Evolutionary conservation across 495 filamentous ascomycete genomes (phyloP), one percentile per base, ranked within the genome.

Genomic region (Penicillium roqueforti): DNA sequence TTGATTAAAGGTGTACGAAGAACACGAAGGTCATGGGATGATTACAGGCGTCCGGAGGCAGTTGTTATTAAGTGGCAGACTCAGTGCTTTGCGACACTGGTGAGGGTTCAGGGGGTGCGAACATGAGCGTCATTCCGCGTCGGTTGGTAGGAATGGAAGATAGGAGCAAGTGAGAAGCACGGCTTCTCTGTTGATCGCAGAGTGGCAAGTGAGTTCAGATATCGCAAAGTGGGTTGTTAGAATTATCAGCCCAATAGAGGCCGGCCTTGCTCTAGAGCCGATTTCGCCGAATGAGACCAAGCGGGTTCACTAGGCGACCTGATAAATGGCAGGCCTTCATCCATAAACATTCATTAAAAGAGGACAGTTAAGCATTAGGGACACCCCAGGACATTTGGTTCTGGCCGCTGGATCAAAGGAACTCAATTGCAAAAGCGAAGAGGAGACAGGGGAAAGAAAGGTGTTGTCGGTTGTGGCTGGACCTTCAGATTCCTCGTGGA

Each of bases 101-200:
- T 41, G 44, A 47, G 32, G 57, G 37, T 51, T 50, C 37, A 45
- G 47, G 39, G 43, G 41, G 51, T 41, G 39, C 46, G 54, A 60
- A 52, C 57, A 65, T 50, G 39, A 51, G 58, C 67, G 59, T 73
- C 73, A 76, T 76, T 56, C 69, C 69, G 69, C 58, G 59, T 57
- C 40, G 53, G 51, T 48, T 38, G 36, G 31, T 32, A 26, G 45
- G 37, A 26, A 54, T 36, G 22, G 50, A 49, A 46, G 43, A 43
- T 19, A 20, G 46, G 20, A 16, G 19, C 19, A 10, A 36, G 49
- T 25, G 28, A 32, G 29, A 13, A 34, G 19, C 28, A 22, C 31
- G 23, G 22, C 16, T 28, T 18, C 16, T 22, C 11, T n/a, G 37
- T 19, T 28, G 25, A 41, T 34, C 13, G 29, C 32, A 32, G 44